Evolutionary conservation across 805 yeast species (phyloP).

Genomic region (Yarrowia divulgata): DNA sequence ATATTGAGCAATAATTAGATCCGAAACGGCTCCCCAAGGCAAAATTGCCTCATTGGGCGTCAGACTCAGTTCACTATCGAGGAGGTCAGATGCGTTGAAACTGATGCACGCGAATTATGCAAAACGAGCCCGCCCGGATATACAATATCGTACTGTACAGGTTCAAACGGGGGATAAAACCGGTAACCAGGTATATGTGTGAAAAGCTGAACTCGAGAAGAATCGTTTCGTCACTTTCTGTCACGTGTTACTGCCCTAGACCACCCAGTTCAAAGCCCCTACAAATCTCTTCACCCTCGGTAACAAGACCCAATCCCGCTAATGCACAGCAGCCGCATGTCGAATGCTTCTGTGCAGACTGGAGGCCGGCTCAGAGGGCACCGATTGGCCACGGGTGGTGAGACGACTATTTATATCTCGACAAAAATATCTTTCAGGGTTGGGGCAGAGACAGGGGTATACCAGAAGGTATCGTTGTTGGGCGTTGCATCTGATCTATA

Average conservation of each 20-base stretch:
- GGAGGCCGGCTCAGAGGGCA: neutral
- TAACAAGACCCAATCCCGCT: conserved; percentile 8
- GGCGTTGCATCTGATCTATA: too few relatives aligned
- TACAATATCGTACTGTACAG: too few relatives aligned
- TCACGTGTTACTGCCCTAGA: neutral
- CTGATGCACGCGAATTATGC: neutral
- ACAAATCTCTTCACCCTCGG: neutral
- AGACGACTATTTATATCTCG: neutral
- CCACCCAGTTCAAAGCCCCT: neutral
- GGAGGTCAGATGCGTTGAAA: neutral
- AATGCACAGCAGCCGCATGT: conserved; percentile 15
- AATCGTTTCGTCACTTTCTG: too few relatives aligned
- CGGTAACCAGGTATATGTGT: too few relatives aligned
- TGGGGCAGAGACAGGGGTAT: neutral
- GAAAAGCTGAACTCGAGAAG: too few relatives aligned
- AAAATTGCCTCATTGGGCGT: too few relatives aligned
- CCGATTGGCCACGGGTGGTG: neutral
- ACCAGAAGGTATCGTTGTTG: too few relatives aligned
- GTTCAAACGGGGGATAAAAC: too few relatives aligned
- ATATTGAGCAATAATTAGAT: too few relatives aligned
- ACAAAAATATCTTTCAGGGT: too few relatives aligned
- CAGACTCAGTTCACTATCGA: neutral
- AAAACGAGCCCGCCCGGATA: too few relatives aligned
- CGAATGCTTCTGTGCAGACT: neutral
- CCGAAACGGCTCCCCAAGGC: too few relatives aligned